Evolutionary conservation across 2,329 filamentous ascomycete species (phyloP), one percentile per base, ranked within the genome.

Genomic region (Aspergillus fijiensis): DNA sequence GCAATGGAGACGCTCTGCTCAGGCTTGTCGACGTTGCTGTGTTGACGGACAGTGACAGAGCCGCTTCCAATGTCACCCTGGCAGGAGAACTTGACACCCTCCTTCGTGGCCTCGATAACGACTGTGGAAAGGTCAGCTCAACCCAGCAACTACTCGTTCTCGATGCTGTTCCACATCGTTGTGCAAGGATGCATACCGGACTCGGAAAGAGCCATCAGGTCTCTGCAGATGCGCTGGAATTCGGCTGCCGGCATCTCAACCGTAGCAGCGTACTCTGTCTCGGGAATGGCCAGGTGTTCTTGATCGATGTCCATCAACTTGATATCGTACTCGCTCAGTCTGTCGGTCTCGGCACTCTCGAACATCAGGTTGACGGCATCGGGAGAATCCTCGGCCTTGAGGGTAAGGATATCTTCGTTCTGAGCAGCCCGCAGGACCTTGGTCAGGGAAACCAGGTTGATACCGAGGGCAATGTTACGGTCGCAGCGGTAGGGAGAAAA

Each of bases 231-330:
- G 70, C 93, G 89, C 80, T 91, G 89, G 80, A 99, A 98, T 80
- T 99, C 95, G 51, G 82, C 77, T 35, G 90, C 87, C 14, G 95
- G 94, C 91, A 99, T 92, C 57, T 85, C 83, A 66, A 99, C 91
- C 19, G 90, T 95, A 51, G 95, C 90, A 45, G 92, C 90, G 75
- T 99, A 99, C 73, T 99, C 95, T n/a, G 96, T 99, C 72, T 99
- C 94, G 16, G 95, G 95, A 71, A 99, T 99, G 64, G 95, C 95
- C 79, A 99, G 82, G 79, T 99, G 95, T 85, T 99, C 95, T 82
- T 99, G 96, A 80, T 99, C 95, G 78, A 99, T 99, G 77, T 99
- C 95, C 95, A 99, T 99, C 77, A 99, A 88, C 85, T 99, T 99
- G 80, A 99, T 90, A 79, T 99, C 95, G 78, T 99, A 99, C 84